Conservation (phyloP, 805 yeast species). For the Naumovozyma castellii region DNA sequence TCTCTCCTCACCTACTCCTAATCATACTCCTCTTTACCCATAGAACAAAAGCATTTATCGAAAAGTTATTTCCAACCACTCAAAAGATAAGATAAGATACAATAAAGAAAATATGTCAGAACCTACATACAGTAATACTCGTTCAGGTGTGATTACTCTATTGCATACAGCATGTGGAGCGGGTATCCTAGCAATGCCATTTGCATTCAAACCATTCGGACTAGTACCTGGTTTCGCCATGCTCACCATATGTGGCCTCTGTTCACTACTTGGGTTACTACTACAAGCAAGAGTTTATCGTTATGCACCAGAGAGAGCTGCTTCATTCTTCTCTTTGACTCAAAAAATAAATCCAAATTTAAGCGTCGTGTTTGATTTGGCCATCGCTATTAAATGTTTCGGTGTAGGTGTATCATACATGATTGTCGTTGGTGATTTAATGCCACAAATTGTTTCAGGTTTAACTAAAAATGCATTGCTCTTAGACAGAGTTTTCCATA, state of each 20-base stretch:
- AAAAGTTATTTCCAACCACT: no score
- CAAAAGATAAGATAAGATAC: background rate
- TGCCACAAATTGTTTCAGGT: conserved; percentile 43
- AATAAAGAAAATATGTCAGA: background rate
- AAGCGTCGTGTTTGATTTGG: conserved; percentile 53
- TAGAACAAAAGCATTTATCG: no score
- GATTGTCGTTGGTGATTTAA: conserved; percentile 60
- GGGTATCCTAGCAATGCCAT: conserved; percentile 69
- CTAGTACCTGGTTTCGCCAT: conserved; percentile 19
- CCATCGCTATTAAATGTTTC: conserved; percentile 62
- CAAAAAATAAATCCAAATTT: conserved; percentile 52
- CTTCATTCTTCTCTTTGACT: conserved; percentile 56
- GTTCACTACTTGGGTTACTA: conserved; percentile 40
- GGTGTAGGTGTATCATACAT: conserved; percentile 62
- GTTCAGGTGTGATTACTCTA: conserved; percentile 27
- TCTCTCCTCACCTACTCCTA: background rate
- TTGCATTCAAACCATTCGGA: conserved; percentile 41
- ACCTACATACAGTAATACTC: conserved; percentile 13
- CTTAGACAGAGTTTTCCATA: conserved; percentile 48
- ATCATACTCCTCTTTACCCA: no score
- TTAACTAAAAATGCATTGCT: conserved; percentile 28
- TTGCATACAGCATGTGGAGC: conserved; percentile 39
- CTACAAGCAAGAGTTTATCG: conserved; percentile 50
- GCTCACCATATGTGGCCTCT: conserved; percentile 22
- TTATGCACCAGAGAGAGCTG: conserved; percentile 44